These are phyloP conservation scores for Russula sp. DNA, from an alignment of 768 basidiomycete species.

Conservation along the genomic window DNA sequence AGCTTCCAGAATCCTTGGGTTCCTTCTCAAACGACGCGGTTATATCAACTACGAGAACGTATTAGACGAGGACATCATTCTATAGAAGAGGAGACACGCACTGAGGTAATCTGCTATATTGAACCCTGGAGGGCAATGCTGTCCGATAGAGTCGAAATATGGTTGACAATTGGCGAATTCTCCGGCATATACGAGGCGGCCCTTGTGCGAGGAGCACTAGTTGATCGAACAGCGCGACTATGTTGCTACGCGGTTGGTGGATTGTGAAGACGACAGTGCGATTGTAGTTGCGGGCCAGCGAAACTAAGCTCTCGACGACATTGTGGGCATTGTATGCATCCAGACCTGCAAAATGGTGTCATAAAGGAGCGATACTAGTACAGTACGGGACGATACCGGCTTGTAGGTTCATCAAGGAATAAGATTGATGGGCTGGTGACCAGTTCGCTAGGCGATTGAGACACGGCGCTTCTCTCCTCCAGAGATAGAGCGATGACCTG, in stretches of 20 bases:
- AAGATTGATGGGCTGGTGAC: conserved; percentile 96
- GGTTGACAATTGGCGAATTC: conserved; percentile 69
- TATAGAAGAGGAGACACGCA: conserved; percentile 40
- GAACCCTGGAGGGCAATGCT: conserved; percentile 87
- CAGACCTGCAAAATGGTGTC: conserved; percentile 51
- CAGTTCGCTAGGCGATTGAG: conserved; percentile 94
- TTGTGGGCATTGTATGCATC: conserved; percentile 96
- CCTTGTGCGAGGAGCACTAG: conserved; percentile 80
- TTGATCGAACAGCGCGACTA: conserved; percentile 93
- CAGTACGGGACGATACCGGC: conserved; percentile 55
- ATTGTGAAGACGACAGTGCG: conserved; percentile 97
- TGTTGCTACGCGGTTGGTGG: conserved; percentile 97
- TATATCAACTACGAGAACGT: conserved; percentile 42
- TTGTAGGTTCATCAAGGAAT: conserved; percentile 96
- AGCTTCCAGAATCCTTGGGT: conserved; percentile 36
- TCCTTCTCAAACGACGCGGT: conserved; percentile 47
- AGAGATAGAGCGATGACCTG: conserved; percentile 85
- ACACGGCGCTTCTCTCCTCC: conserved; percentile 98
- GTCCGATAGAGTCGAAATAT: conserved; percentile 76
- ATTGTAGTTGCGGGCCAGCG: conserved; percentile 83
- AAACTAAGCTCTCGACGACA: conserved; percentile 84
- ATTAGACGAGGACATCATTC: neutral
- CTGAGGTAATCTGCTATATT: conserved; percentile 97
- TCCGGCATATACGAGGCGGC: conserved; percentile 83
- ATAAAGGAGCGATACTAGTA: neutral